Evolutionary conservation across 495 filamentous ascomycete species (phyloP).

Genomic region (Immersiella caudata): DNA sequence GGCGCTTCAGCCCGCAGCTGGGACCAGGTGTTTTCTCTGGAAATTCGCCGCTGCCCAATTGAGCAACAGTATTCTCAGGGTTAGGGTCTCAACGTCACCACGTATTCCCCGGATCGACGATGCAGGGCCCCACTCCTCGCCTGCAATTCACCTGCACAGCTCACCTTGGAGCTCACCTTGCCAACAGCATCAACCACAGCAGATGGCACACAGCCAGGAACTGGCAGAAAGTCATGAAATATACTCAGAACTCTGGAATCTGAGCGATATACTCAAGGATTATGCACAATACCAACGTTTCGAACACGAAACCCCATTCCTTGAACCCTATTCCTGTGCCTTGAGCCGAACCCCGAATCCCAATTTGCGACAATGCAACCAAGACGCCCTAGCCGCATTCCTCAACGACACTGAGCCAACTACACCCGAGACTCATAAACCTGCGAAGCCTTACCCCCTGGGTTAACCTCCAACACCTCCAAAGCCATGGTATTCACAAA

Average conservation of each 20-base stretch:
- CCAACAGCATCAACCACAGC: no score
- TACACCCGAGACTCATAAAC: constrained; percentile 14
- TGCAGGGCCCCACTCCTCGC: neutral
- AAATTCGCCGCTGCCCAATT: neutral
- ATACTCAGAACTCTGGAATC: no score
- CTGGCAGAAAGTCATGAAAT: no score
- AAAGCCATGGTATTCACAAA: constrained; percentile 31
- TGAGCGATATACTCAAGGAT: neutral
- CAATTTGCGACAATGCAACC: no score
- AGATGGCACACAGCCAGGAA: no score
- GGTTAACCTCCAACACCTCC: constrained; percentile 24
- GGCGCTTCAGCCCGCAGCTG: constrained; percentile 3
- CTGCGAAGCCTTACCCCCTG: constrained; percentile 19
- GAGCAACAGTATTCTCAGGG: constrained; percentile 1
- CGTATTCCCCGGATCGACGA: constrained; percentile 11
- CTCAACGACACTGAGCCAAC: no score
- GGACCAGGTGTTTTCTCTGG: constrained; percentile 1
- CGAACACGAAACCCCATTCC: no score
- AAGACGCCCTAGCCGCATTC: no score
- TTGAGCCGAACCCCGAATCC: neutral
- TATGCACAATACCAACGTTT: no score
- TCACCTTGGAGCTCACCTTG: no score
- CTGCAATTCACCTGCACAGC: neutral
- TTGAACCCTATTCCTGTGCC: no score
- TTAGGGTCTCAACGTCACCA: neutral